Evolutionary conservation across 306 rosid genomes (phyloP).

Genomic region (Sophora flavescens): DNA sequence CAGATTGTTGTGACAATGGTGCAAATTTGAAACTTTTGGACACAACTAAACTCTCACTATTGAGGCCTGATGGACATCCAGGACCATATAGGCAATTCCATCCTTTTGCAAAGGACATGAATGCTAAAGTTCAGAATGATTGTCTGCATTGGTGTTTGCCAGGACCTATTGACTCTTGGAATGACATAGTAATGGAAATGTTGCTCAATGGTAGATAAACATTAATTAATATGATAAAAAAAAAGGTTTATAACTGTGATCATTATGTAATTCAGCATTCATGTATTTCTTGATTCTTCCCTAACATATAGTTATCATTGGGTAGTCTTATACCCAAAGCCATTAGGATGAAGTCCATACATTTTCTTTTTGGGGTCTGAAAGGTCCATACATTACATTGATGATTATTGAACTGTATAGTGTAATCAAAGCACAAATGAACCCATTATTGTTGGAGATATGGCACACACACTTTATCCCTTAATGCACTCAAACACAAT

Average conservation of each 20-base stretch:
- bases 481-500: too few relatives aligned
- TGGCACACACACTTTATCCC: too few relatives aligned
- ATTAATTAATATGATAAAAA: neutral
- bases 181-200: constrained; percentile 74
- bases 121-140: constrained; percentile 46
- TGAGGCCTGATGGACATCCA: constrained; percentile 93
- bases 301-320: too few relatives aligned
- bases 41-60: constrained; percentile 65
- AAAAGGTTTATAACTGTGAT: neutral
- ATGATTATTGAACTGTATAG: constrained; percentile 3
- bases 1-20: constrained; percentile 34
- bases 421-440: neutral
- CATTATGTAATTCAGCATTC: constrained; percentile 15
- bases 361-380: too few relatives aligned
- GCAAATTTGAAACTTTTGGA: constrained; percentile 64
- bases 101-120: constrained; percentile 58
- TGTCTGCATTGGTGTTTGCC: constrained; percentile 76
- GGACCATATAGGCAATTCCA: constrained; percentile 83
- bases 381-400: neutral
- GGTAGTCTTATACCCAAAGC: neutral
- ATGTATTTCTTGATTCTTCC: neutral
- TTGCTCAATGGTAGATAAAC: constrained; percentile 48
- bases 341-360: neutral
- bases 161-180: constrained; percentile 95
- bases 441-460: too few relatives aligned